These are phyloP conservation scores for Gryganskiella cystojenkinii DNA, from an alignment of 192 early-diverging fungal species.

Conservation along the genomic window DNA sequence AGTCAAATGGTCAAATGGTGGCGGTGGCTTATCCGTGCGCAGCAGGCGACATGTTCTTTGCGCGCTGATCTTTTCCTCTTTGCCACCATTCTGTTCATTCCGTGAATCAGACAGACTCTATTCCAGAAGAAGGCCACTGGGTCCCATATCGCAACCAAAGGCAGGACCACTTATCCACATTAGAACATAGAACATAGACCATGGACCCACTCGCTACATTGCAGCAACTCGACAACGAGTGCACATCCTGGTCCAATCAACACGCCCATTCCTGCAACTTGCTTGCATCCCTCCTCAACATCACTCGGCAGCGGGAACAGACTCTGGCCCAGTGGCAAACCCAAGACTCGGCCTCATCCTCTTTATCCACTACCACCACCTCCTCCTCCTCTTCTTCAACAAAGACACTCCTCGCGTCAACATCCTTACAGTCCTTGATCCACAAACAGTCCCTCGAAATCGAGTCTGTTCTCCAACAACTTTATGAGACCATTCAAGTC, in stretches of 20 bases:
- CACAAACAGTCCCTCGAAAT: slow-evolving; percentile 44
- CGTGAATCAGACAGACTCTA: background rate
- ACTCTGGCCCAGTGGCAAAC: slow-evolving; percentile 20
- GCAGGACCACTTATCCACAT: too few species aligned
- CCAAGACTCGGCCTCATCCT: too few species aligned
- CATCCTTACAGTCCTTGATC: slow-evolving; percentile 23
- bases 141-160: background rate
- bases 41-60: too few species aligned
- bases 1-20: slow-evolving; percentile 4
- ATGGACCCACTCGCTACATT: slow-evolving; percentile 36
- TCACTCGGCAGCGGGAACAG: slow-evolving; percentile 42
- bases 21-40: slow-evolving; percentile 27
- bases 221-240: slow-evolving; percentile 43
- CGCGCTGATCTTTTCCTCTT: background rate
- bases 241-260: slow-evolving; percentile 37
- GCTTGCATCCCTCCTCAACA: slow-evolving; percentile 38
- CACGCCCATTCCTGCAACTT: slow-evolving; percentile 50
- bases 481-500: slow-evolving; percentile 30
- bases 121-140: background rate
- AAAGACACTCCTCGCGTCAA: slow-evolving; percentile 14
- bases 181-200: too few species aligned
- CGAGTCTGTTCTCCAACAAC: slow-evolving; percentile 26
- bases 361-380: background rate
- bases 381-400: background rate
- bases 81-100: background rate